Percentiles rank a stretch among this genome's conserved stretches.
Evolutionary conservation across 352 stramenopile genomes (phyloP).

Genomic region (Pythium insidiosum): DNA sequence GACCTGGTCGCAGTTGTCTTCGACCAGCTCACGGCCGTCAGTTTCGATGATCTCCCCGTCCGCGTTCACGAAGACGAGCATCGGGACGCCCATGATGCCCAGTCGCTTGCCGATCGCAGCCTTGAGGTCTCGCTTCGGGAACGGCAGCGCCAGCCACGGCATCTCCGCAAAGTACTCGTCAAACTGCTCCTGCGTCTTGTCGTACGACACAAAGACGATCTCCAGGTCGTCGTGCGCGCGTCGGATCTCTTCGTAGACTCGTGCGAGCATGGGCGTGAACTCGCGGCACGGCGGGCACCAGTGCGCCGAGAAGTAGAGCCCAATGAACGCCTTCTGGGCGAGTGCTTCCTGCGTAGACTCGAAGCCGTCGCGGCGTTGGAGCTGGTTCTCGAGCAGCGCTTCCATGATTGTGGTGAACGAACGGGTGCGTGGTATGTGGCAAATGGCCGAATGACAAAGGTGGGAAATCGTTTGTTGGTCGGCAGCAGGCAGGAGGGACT

Average conservation of each 20-base stretch:
- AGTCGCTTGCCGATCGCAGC: constrained; percentile 54
- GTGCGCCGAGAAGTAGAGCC: constrained; percentile 45
- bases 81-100: constrained; percentile 71
- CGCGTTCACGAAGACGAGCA: constrained; percentile 71
- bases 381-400: not conserved
- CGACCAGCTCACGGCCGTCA: constrained; percentile 61
- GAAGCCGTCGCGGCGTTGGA: not conserved
- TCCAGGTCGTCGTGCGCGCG: constrained; percentile 33
- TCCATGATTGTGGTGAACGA: no score
- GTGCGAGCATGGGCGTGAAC: constrained; percentile 79
- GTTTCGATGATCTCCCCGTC: constrained; percentile 68
- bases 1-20: constrained; percentile 6
- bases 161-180: constrained; percentile 66
- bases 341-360: constrained; percentile 3
- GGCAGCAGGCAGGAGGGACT: no score
- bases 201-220: constrained; percentile 37
- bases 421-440: no score
- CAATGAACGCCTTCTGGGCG: constrained; percentile 10
- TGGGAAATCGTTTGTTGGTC: no score
- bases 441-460: no score
- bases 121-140: constrained; percentile 38
- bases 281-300: constrained; percentile 92
- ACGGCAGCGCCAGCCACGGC: constrained; percentile 77
- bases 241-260: constrained; percentile 37
- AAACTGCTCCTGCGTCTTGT: constrained; percentile 28